phyloP scores from a whole-genome alignment of 1,139 yeast species.

The Ogataea hybrid region DNA sequence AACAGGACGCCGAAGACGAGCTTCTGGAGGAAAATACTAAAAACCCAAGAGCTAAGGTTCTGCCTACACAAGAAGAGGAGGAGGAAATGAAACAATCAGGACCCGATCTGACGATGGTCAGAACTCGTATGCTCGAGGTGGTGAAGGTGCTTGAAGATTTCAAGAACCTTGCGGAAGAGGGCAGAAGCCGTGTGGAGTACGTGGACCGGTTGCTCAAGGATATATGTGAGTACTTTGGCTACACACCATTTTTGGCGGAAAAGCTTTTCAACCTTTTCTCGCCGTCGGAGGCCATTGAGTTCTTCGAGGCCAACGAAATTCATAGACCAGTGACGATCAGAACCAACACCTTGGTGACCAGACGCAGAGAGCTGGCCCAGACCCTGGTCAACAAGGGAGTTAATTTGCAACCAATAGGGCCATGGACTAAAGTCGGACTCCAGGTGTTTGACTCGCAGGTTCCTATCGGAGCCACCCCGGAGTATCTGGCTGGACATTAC shows the following conservation, averaged over 20 bases:
- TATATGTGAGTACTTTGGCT: slow-evolving; percentile 94
- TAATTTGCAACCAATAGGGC: slow-evolving; percentile 92
- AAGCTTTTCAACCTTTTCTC: slow-evolving; percentile 86
- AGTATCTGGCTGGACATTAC: slow-evolving; percentile 96
- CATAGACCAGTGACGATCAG: slow-evolving; percentile 96
- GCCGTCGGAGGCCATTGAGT: slow-evolving; percentile 96
- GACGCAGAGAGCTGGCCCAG: slow-evolving; percentile 96
- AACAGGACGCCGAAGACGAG: slow-evolving; percentile 76
- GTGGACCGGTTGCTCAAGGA: slow-evolving; percentile 74
- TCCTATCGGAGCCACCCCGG: slow-evolving; percentile 99
- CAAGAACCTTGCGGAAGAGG: slow-evolving; percentile 79
- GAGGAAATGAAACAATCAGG: slow-evolving; percentile 49
- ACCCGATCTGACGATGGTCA: slow-evolving; percentile 73
- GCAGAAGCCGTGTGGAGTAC: slow-evolving; percentile 81
- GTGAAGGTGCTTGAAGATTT: slow-evolving; percentile 95
- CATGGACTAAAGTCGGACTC: slow-evolving; percentile 97
- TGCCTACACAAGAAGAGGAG: slow-evolving; percentile 62
- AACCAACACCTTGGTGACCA: slow-evolving; percentile 90
- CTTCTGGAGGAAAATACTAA: slow-evolving; percentile 53
- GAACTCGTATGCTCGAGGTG: slow-evolving; percentile 94
- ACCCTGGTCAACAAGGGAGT: slow-evolving; percentile 95
- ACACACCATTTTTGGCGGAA: slow-evolving; percentile 90
- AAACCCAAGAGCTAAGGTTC: slow-evolving; percentile 70
- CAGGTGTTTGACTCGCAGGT: slow-evolving; percentile 98
- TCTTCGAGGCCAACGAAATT: slow-evolving; percentile 97